A percentile compares a stretch with the other conserved stretches of the same genome.
phyloP scores from a whole-genome alignment of 1,139 yeast genomes.

The Sugiyamaella xylanicola region DNA sequence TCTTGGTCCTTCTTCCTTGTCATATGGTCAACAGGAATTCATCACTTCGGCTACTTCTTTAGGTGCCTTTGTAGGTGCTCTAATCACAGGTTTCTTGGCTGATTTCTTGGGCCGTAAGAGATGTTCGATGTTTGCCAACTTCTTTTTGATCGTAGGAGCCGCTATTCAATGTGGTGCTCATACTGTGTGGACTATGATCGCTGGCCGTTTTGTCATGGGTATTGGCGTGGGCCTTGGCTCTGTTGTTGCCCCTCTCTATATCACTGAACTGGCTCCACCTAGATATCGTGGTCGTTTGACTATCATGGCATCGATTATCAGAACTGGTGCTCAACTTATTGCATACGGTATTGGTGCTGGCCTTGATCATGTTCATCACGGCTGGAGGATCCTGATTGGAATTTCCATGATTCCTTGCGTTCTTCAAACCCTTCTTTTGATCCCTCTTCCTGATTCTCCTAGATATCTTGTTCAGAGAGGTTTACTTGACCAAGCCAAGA shows the following conservation, averaged over 20 bases:
- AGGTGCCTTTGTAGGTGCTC: conserved; percentile 82
- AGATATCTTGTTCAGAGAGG: conserved; percentile 79
- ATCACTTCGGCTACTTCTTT: conserved; percentile 95
- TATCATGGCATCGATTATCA: conserved; percentile 62
- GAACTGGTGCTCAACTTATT: conserved; percentile 89
- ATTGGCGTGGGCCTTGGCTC: conserved; percentile 96
- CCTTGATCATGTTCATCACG: conserved; percentile 67
- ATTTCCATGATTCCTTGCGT: conserved; percentile 85
- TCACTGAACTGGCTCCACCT: conserved; percentile 90
- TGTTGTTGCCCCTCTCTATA: conserved; percentile 84
- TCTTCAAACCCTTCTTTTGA: conserved; percentile 69
- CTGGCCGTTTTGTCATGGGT: conserved; percentile 89
- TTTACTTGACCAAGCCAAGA: conserved; percentile 62
- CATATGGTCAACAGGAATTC: conserved; percentile 79
- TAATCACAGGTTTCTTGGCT: conserved; percentile 76
- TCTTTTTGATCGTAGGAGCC: conserved; percentile 79
- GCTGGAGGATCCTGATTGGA: conserved; percentile 94
- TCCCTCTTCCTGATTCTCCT: conserved; percentile 94
- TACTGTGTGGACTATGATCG: conserved; percentile 87
- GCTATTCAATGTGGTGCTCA: conserved; percentile 77
- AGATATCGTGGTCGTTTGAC: conserved; percentile 78
- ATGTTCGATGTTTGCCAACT: conserved; percentile 75
- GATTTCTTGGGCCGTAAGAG: conserved; percentile 82
- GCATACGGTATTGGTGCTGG: conserved; percentile 97
- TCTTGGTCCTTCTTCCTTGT: conserved; percentile 46